Conservation (phyloP, 2,329 filamentous ascomycete species). For the Xylaria sp. region DNA sequence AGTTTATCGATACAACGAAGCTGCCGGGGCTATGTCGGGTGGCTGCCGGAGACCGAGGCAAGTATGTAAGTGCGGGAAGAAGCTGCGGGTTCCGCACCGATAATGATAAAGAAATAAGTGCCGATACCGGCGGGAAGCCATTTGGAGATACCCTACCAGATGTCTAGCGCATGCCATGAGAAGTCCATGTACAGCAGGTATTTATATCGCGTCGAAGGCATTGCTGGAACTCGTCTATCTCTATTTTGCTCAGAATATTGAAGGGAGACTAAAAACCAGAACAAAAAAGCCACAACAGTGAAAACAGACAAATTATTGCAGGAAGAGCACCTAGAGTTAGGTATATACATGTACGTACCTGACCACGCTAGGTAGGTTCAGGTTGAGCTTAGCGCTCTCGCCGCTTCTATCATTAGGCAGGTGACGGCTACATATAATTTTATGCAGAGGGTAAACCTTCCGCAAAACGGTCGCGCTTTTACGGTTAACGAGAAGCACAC, state of each 20-base stretch:
- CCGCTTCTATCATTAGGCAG: too few relatives aligned
- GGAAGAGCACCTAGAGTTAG: too few relatives aligned
- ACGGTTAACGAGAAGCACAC: too few relatives aligned
- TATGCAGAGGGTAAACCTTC: too few relatives aligned
- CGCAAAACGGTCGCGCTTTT: too few relatives aligned
- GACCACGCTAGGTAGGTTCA: too few relatives aligned
- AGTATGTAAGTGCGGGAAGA: conserved; percentile 3
- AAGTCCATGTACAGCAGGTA: neutral
- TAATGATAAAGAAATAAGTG: neutral
- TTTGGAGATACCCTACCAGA: conserved; percentile 1
- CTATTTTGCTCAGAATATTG: neutral
- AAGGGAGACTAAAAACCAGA: too few relatives aligned
- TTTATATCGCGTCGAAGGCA: neutral
- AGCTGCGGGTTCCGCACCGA: conserved; percentile 9
- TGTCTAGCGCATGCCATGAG: neutral
- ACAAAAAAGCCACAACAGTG: too few relatives aligned
- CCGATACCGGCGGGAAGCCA: conserved; percentile 28
- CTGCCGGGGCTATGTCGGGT: conserved; percentile 13
- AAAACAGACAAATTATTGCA: too few relatives aligned
- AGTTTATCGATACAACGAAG: neutral
- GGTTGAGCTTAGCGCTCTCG: too few relatives aligned
- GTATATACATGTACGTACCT: too few relatives aligned
- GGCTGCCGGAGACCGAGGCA: conserved; percentile 13
- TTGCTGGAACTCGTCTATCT: neutral
- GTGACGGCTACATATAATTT: too few relatives aligned